A percentile compares a stretch with the other conserved stretches of the same genome.
phyloP scores from a whole-genome alignment of 2,329 filamentous ascomycete species.

The Cercospora sp. region DNA sequence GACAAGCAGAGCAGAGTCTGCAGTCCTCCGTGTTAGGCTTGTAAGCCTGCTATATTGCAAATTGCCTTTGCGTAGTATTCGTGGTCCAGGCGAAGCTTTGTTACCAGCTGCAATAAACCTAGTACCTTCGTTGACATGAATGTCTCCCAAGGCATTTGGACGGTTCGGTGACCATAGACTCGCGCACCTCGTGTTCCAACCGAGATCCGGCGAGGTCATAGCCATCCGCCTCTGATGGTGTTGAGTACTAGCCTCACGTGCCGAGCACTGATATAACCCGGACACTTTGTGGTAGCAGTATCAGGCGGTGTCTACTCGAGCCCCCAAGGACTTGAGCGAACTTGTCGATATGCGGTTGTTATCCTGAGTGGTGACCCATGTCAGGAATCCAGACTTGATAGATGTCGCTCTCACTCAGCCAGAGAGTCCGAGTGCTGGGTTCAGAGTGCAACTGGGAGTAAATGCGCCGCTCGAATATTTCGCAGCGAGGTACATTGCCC shows the following conservation, averaged over 20 bases:
- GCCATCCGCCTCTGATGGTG: neutral
- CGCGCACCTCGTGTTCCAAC: too few species aligned
- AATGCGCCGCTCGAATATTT: neutral
- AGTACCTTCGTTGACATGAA: too few species aligned
- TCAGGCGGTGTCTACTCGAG: neutral
- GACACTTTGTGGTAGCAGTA: neutral
- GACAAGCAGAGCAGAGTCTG: neutral
- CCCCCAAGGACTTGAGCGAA: neutral
- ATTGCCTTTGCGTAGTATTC: neutral
- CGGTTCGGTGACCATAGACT: too few species aligned
- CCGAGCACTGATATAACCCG: neutral
- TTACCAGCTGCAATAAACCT: neutral
- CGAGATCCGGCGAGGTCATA: neutral
- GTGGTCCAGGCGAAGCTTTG: neutral
- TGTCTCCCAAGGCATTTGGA: too few species aligned
- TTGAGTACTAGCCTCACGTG: neutral
- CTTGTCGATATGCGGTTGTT: neutral
- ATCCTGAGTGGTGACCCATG: neutral
- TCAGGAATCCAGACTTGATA: neutral
- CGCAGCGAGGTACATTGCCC: neutral
- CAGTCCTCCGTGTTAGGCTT: neutral
- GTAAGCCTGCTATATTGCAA: neutral
- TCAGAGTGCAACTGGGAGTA: neutral
- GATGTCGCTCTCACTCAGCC: neutral
- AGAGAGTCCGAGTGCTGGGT: neutral